Percentiles rank a stretch among this genome's conserved stretches.
Evolutionary conservation across 139 green algal species (phyloP).

Genomic region (Eudorina sp.): DNA sequence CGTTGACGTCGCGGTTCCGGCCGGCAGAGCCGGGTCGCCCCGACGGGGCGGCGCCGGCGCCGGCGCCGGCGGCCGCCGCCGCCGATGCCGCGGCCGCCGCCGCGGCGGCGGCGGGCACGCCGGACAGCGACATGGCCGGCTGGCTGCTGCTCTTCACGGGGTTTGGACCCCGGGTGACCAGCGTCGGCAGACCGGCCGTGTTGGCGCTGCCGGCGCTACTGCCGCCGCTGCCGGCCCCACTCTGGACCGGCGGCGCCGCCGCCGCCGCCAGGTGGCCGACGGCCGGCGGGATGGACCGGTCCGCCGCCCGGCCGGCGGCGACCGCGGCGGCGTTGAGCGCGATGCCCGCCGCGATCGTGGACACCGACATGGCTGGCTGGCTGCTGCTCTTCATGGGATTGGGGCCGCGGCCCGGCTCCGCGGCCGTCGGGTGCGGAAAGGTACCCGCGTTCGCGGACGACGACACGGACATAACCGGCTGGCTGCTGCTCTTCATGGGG

Average conservation of each 20-base stretch:
- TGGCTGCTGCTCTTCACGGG: slow-evolving; percentile 31
- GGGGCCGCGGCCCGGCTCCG: neutral
- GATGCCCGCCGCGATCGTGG: too few species aligned
- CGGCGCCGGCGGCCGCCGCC: neutral
- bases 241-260: neutral
- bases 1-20: neutral
- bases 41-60: neutral
- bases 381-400: slow-evolving; percentile 20
- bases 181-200: neutral
- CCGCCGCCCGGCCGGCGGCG: too few species aligned
- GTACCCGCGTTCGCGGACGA: neutral
- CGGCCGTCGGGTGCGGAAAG: neutral
- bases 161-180: neutral
- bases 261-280: neutral
- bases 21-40: neutral
- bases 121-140: neutral
- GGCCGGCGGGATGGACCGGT: too few species aligned
- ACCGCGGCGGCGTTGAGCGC: too few species aligned
- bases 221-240: neutral
- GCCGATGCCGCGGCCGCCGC: neutral
- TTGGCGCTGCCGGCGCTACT: neutral
- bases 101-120: neutral
- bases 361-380: slow-evolving; percentile 20
- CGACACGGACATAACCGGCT: neutral
- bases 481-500: slow-evolving; percentile 35